A percentile compares a stretch with the other conserved stretches of the same genome.
Conservation (phyloP, 2,329 filamentous ascomycete genomes). For the Colletotrichum gloeosporioides region DNA sequence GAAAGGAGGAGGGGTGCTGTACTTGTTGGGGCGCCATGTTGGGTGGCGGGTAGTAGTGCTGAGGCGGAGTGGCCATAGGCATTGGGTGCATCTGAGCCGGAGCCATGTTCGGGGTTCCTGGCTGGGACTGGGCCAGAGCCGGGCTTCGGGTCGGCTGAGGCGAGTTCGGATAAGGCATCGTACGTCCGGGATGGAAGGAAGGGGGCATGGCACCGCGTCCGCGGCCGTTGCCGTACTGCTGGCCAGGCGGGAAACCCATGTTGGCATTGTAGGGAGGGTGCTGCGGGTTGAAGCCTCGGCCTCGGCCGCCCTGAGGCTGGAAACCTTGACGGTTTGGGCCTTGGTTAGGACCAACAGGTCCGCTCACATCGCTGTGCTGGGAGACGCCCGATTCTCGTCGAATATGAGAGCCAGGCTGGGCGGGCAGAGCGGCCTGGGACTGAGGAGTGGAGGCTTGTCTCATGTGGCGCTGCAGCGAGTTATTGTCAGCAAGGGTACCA, state of each 20-base stretch:
- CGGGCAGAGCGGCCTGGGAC: conserved; percentile 63
- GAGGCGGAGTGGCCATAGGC: conserved; percentile 67
- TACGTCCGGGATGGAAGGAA: conserved; percentile 43
- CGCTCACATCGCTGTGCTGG: conserved; percentile 66
- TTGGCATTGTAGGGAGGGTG: conserved; percentile 47
- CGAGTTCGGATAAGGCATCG: conserved; percentile 63
- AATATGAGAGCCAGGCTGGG: conserved; percentile 74
- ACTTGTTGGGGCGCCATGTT: conserved; percentile 64
- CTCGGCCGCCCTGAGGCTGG: conserved; percentile 52
- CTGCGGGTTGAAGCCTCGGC: conserved; percentile 55
- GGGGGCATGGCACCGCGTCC: conserved; percentile 55
- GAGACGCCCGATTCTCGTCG: conserved; percentile 73
- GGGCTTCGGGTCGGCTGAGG: conserved; percentile 72
- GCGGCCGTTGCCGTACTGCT: conserved; percentile 49
- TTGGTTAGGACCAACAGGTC: conserved; percentile 63
- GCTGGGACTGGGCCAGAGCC: conserved; percentile 68
- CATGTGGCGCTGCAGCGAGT: conserved; percentile 66
- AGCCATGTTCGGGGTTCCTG: conserved; percentile 73
- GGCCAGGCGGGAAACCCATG: conserved; percentile 48
- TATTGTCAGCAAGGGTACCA: neutral
- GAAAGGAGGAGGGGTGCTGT: conserved; percentile 50
- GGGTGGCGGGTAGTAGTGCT: conserved; percentile 65
- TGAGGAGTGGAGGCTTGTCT: conserved; percentile 67
- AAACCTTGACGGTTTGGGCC: conserved; percentile 64
- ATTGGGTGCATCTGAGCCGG: conserved; percentile 63